Conservation (phyloP, 768 basidiomycete genomes). For the Russula sp. region DNA sequence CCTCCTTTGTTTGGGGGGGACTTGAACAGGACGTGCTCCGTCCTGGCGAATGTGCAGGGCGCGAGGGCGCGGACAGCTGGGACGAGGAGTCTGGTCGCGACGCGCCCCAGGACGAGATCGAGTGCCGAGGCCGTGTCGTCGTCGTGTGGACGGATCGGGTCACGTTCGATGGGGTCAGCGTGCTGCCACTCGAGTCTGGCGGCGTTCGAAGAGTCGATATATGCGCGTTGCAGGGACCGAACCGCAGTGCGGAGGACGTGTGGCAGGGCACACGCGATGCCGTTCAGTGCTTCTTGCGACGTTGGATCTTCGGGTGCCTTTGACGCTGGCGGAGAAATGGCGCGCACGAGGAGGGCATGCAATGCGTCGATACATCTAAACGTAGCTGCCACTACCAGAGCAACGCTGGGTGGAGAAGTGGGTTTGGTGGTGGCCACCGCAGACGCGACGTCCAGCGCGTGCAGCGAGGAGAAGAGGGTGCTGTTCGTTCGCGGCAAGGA, state of each 20-base stretch:
- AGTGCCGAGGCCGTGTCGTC: background rate
- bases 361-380: slow-evolving; percentile 6
- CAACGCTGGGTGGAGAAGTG: background rate
- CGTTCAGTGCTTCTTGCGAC: slow-evolving; percentile 2
- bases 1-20: background rate
- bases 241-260: slow-evolving; percentile 1
- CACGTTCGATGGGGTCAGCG: background rate
- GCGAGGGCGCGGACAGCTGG: slow-evolving; percentile 10
- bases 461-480: slow-evolving; percentile 16
- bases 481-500: background rate
- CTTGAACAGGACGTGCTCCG: background rate
- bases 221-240: background rate
- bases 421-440: background rate
- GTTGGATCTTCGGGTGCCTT: background rate
- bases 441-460: slow-evolving; percentile 1
- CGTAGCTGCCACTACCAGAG: background rate
- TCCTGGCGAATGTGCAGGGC: slow-evolving; percentile 11
- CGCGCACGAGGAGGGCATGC: slow-evolving; percentile 1
- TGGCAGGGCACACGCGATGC: background rate
- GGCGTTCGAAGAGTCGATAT: background rate
- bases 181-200: background rate
- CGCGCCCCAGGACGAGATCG: slow-evolving; percentile 1
- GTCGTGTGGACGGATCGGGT: background rate
- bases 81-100: slow-evolving; percentile 4
- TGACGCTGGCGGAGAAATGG: background rate